Percentiles rank a stretch among this genome's conserved stretches.
Evolutionary conservation across 768 basidiomycete genomes (phyloP).

Genomic region (Boletus pseudo-olivaceus): DNA sequence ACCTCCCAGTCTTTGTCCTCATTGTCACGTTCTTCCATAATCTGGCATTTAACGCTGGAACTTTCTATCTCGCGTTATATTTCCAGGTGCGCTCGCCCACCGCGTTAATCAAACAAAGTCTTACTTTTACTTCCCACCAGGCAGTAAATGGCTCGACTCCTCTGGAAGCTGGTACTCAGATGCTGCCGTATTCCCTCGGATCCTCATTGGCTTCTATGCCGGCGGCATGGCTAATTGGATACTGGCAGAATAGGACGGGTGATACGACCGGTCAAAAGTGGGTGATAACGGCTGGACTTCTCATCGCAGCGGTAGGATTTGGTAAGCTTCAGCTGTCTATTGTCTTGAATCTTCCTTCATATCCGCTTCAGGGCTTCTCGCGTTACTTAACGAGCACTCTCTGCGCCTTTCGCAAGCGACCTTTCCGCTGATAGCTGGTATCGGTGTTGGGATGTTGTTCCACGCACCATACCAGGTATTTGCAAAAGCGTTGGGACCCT

Average conservation of each 20-base stretch:
- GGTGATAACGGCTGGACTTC: conserved; percentile 59
- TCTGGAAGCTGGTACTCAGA: conserved; percentile 65
- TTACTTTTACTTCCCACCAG: conserved; percentile 34
- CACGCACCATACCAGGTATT: conserved; percentile 85
- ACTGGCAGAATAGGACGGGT: conserved; percentile 52
- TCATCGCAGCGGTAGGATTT: conserved; percentile 68
- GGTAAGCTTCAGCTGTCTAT: conserved; percentile 40
- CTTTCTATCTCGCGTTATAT: conserved; percentile 81
- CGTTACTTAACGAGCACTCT: conserved; percentile 54
- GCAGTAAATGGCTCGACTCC: conserved; percentile 70
- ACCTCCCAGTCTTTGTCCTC: conserved; percentile 55
- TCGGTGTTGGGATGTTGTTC: conserved; percentile 81
- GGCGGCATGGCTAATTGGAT: conserved; percentile 77
- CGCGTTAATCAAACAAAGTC: background rate
- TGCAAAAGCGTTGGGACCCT: conserved; percentile 57
- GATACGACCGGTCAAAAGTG: conserved; percentile 65
- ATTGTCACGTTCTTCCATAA: conserved; percentile 76
- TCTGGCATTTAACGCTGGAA: conserved; percentile 78
- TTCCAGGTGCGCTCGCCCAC: conserved; percentile 56
- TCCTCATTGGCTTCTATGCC: conserved; percentile 84
- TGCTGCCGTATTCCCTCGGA: conserved; percentile 83
- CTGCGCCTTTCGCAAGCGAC: conserved; percentile 41
- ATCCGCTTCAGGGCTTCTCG: conserved; percentile 57
- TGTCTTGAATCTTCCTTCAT: conserved; percentile 2
- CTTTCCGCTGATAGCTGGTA: conserved; percentile 70